Evolutionary conservation across 768 basidiomycete species (phyloP).

Genomic region (Termitomyces sp.): DNA sequence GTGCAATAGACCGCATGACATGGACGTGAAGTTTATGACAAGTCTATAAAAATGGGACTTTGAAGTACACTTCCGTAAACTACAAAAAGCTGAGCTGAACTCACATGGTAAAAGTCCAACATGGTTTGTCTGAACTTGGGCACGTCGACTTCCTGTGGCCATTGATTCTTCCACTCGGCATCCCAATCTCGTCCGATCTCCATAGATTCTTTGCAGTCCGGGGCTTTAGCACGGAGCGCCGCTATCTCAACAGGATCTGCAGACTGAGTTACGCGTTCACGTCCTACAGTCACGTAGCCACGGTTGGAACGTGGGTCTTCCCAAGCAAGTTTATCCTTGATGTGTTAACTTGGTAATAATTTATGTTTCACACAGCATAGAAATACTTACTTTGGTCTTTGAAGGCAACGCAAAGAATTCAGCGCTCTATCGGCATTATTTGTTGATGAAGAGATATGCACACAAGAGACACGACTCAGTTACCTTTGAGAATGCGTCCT

Average conservation of each 20-base stretch:
- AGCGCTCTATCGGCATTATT: constrained; percentile 46
- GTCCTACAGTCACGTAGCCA: constrained; percentile 76
- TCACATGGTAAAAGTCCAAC: constrained; percentile 69
- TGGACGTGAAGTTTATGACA: constrained; percentile 71
- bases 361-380: background rate
- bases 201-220: constrained; percentile 83
- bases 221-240: constrained; percentile 63
- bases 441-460: background rate
- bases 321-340: constrained; percentile 65
- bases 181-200: constrained; percentile 89
- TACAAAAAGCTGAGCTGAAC: constrained; percentile 9
- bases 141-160: constrained; percentile 61
- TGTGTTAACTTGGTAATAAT: background rate
- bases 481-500: constrained; percentile 64
- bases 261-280: constrained; percentile 79
- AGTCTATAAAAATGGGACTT: constrained; percentile 32
- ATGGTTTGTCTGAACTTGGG: constrained; percentile 70
- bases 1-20: constrained; percentile 83
- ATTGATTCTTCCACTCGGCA: constrained; percentile 68
- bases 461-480: background rate
- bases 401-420: constrained; percentile 67
- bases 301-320: constrained; percentile 82
- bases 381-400: constrained; percentile 47
- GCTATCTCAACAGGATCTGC: constrained; percentile 69
- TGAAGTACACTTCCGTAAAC: background rate